Evolutionary conservation across 163 green algal genomes (phyloP).

Genomic region (Volvox carteri): DNA sequence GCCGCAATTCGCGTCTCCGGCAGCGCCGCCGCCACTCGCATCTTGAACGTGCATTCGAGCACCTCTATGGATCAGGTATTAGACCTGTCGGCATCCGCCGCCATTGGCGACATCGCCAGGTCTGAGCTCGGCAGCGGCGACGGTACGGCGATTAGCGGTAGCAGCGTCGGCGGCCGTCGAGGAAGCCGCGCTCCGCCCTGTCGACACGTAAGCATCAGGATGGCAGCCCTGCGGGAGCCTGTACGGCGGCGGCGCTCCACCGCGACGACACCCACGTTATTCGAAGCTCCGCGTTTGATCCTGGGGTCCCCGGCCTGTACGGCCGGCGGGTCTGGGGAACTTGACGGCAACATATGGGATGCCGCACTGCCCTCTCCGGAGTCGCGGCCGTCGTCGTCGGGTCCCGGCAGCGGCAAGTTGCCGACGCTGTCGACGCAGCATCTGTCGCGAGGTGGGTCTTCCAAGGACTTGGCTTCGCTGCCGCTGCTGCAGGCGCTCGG

Average conservation of each 20-base stretch:
- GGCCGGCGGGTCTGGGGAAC: neutral
- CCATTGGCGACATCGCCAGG: too few species aligned
- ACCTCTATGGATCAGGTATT: neutral
- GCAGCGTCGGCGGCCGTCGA: too few species aligned
- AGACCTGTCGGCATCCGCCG: neutral
- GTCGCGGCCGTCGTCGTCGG: too few species aligned
- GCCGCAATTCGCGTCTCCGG: too few species aligned
- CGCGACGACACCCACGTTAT: neutral
- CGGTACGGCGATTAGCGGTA: neutral
- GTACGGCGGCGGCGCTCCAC: neutral
- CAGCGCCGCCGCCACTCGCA: neutral
- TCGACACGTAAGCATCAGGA: neutral
- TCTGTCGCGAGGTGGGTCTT: neutral
- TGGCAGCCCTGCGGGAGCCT: conserved; percentile 3
- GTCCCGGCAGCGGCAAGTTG: neutral
- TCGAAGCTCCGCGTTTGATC: too few species aligned
- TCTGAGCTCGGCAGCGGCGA: neutral
- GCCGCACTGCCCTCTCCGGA: neutral
- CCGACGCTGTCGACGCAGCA: neutral
- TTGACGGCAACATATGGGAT: neutral
- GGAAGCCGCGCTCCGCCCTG: too few species aligned
- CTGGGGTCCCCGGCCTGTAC: too few species aligned
- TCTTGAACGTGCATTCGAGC: neutral
- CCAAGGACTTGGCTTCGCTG: neutral
- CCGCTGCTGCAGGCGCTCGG: neutral